Percentiles rank a stretch among this genome's conserved stretches.
These are phyloP conservation scores for Sclerospora graminicola DNA, from an alignment of 352 stramenopile species.

Conservation along the genomic window DNA sequence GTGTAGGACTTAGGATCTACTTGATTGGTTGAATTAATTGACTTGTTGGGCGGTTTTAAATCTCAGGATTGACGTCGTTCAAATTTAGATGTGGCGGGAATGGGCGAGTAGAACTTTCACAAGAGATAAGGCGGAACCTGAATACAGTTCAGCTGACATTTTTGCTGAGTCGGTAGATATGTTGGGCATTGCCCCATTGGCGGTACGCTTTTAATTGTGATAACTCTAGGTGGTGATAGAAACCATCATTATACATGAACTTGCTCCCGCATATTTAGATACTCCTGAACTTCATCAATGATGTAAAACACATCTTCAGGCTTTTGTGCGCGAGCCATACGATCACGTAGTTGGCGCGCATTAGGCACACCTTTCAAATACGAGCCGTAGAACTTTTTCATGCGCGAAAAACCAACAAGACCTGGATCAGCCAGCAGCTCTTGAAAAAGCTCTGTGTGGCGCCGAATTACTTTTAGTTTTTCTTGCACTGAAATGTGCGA, in stretches of 20 bases:
- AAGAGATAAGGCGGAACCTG: no score
- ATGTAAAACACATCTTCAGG: conserved; percentile 46
- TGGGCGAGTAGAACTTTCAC: no score
- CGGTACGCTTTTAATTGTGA: not conserved
- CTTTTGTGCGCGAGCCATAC: conserved; percentile 30
- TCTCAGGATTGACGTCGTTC: no score
- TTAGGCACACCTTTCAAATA: conserved; percentile 73
- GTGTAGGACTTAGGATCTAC: no score
- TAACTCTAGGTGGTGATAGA: no score
- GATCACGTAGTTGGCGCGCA: conserved; percentile 51
- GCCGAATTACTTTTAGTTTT: conserved; percentile 45
- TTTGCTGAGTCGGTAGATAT: no score
- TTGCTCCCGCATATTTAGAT: conserved; percentile 15
- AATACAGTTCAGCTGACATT: no score
- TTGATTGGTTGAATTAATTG: no score
- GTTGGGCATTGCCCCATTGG: no score
- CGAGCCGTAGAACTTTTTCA: conserved; percentile 73
- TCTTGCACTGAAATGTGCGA: conserved; percentile 39
- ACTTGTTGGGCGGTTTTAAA: no score
- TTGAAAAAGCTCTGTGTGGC: conserved; percentile 65
- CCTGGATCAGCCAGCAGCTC: conserved; percentile 32
- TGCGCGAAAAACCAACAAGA: conserved; percentile 50
- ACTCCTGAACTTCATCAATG: conserved; percentile 39
- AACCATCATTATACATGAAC: conserved; percentile 1
- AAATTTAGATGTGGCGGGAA: no score